Evolutionary conservation across 1,284 basidiomycete species (phyloP).

Genomic region (Rhodotorula sp.): DNA sequence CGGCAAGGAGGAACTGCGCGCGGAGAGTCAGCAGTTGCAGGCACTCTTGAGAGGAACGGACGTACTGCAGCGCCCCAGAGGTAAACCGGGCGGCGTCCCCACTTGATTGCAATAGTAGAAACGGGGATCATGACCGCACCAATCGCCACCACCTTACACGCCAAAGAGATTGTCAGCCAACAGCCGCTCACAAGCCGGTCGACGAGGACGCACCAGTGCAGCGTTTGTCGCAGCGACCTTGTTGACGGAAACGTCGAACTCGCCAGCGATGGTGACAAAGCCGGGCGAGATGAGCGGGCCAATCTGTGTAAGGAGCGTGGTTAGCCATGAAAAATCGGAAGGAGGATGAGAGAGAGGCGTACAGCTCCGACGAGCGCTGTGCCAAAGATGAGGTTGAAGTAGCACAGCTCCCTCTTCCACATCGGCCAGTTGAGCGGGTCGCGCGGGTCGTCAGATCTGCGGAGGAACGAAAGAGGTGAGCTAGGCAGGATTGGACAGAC

Average conservation of each 20-base stretch:
- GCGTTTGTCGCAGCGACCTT: background rate
- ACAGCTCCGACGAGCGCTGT: conserved; percentile 1
- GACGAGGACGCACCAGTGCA: background rate
- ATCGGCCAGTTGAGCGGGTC: conserved; percentile 11
- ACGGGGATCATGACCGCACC: conserved; percentile 49
- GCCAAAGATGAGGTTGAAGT: conserved; percentile 51
- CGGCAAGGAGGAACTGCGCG: conserved; percentile 4
- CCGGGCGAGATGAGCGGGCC: conserved; percentile 56
- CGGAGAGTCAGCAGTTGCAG: too few relatives aligned
- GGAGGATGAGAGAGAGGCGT: background rate
- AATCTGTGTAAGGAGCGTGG: conserved; percentile 47
- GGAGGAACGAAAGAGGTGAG: background rate
- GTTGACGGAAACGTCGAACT: background rate
- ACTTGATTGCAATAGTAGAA: conserved; percentile 56
- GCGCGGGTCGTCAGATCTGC: background rate
- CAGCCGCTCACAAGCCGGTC: too few relatives aligned
- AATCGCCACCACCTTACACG: too few relatives aligned
- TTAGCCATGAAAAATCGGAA: conserved; percentile 51
- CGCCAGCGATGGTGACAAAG: conserved; percentile 52
- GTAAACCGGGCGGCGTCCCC: conserved; percentile 57
- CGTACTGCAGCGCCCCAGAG: conserved; percentile 33
- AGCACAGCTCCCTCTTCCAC: conserved; percentile 49
- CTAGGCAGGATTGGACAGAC: background rate
- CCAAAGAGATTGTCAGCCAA: too few relatives aligned
- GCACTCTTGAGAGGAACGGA: background rate